Base-by-base conservation (phyloP, 2,329 filamentous ascomycete genomes). In the Graphiopsis chlorocephala region DNA sequence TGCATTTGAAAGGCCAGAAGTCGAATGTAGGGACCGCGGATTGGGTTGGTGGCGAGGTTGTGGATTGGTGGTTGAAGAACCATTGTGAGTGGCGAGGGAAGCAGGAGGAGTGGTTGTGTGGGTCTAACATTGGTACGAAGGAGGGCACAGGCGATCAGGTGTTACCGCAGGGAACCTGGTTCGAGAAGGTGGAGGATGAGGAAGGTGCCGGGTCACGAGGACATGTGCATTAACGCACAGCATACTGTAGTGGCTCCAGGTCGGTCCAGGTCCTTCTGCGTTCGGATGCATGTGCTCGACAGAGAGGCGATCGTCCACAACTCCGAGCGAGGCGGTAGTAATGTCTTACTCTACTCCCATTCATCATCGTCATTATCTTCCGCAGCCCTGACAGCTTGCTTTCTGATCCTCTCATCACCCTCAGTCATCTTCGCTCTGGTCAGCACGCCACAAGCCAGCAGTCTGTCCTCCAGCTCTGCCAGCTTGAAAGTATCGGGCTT, bases 401-500 rank as follows among this genome's bases (percentile, higher is more conserved):
- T 72, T 70, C 73, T 63, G n/a, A 59, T 63, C 50, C 70, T 52
- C 28, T 77, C 78, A 55, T 81, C 81, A 59, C 82, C 80, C 45
- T 79, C 77, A 42, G 73, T 79, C 66, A 83, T 81, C 73, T 85
- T 86, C 20, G 79, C 78, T 68, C 85, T 79, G 57, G 80, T 77
- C 61, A 86, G 71, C 1, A 85, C 84, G 11, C 82, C 82, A 57
- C 79, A 78, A n/a, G 73, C 71, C 53, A 87, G 75, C 38, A 87
- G 71, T 59, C 84, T 76, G 0, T 77, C 78, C 69, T 87, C 85
- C 53, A 87, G 73, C 64, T 86, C 83, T 33, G 80, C 77, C 1
- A 83, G 83, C 1, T 80, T 84, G 69, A 87, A 86, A 3, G 75
- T 82, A 69, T 87, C 84, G 33, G 78, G 74, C 50, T 80, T 82